Percentiles rank a stretch among this genome's conserved stretches.
phyloP scores from a whole-genome alignment of 176 grass and related monocot species.

The Paspalum notatum region DNA sequence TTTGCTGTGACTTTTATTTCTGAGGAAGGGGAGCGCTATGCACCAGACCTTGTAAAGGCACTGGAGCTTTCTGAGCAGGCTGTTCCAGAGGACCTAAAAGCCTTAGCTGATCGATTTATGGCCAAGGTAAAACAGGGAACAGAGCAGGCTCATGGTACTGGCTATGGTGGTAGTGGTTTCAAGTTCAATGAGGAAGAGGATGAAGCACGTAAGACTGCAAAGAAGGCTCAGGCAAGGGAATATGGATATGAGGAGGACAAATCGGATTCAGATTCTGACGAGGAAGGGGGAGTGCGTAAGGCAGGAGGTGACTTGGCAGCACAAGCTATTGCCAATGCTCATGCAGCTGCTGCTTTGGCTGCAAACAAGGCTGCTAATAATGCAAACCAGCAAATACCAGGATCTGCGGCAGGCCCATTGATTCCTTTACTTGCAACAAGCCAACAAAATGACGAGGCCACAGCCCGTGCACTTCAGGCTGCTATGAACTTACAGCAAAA shows the following conservation, averaged over 20 bases:
- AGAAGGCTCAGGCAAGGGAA: slow-evolving; percentile 92
- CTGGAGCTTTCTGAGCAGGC: slow-evolving; percentile 87
- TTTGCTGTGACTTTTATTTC: slow-evolving; percentile 92
- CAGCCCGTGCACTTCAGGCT: slow-evolving; percentile 86
- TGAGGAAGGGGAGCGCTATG: slow-evolving; percentile 88
- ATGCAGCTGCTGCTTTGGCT: slow-evolving; percentile 68
- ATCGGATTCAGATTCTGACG: slow-evolving; percentile 94
- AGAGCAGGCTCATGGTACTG: slow-evolving; percentile 85
- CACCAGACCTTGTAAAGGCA: slow-evolving; percentile 94
- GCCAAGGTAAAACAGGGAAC: slow-evolving; percentile 91
- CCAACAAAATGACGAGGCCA: slow-evolving; percentile 72
- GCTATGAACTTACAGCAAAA: slow-evolving; percentile 85
- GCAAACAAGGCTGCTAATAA: slow-evolving; percentile 65
- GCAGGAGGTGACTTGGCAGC: slow-evolving; percentile 71
- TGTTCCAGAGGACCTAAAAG: slow-evolving; percentile 85
- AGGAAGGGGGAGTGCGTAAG: slow-evolving; percentile 76
- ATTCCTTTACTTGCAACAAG: slow-evolving; percentile 53
- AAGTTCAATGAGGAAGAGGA: slow-evolving; percentile 99
- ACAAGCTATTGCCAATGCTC: slow-evolving; percentile 65
- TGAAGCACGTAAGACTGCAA: slow-evolving; percentile 81
- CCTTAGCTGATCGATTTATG: slow-evolving; percentile 85
- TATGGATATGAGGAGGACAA: slow-evolving; percentile 95
- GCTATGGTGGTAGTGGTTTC: slow-evolving; percentile 95
- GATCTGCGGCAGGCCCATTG: slow-evolving; percentile 44
- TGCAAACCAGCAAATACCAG: slow-evolving; percentile 48